Conservation (phyloP, 176 grass and related monocot species). For the Aegilops umbellulata region DNA sequence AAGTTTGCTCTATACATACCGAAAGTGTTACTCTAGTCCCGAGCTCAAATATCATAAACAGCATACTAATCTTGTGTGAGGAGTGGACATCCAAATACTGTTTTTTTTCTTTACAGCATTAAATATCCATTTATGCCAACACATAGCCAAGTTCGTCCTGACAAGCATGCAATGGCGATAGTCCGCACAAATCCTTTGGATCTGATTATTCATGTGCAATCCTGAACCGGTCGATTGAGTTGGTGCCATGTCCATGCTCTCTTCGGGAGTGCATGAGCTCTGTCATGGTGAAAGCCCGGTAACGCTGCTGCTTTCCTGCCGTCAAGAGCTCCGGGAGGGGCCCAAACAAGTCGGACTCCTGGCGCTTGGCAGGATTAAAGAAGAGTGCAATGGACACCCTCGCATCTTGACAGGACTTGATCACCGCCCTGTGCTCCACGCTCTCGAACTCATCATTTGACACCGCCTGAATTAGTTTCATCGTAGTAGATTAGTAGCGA, state of each 20-base stretch:
- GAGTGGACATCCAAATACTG: not conserved
- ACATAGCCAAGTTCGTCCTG: not conserved
- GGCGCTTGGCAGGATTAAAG: slow-evolving; percentile 28
- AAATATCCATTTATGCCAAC: not conserved
- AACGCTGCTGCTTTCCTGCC: slow-evolving; percentile 4
- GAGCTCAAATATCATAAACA: too few species aligned
- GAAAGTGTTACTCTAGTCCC: too few species aligned
- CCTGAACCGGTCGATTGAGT: not conserved
- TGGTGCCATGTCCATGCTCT: not conserved
- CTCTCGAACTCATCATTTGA: slow-evolving; percentile 49
- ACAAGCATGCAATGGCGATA: too few species aligned
- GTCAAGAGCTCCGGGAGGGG: slow-evolving; percentile 41
- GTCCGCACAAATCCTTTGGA: not conserved
- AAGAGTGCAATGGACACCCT: slow-evolving; percentile 47
- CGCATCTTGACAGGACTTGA: slow-evolving; percentile 30
- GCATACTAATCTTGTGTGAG: too few species aligned
- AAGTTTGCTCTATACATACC: not conserved
- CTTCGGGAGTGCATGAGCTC: slow-evolving; percentile 37
- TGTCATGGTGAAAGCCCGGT: slow-evolving; percentile 24
- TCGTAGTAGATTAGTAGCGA: too few species aligned
- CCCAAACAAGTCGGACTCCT: slow-evolving; percentile 7
- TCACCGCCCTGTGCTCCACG: slow-evolving; percentile 42
- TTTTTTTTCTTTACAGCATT: not conserved
- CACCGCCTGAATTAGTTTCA: slow-evolving; percentile 2
- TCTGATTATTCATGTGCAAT: not conserved